Base-by-base conservation (phyloP, 2,329 filamentous ascomycete genomes). In the Emergomyces orientalis region DNA sequence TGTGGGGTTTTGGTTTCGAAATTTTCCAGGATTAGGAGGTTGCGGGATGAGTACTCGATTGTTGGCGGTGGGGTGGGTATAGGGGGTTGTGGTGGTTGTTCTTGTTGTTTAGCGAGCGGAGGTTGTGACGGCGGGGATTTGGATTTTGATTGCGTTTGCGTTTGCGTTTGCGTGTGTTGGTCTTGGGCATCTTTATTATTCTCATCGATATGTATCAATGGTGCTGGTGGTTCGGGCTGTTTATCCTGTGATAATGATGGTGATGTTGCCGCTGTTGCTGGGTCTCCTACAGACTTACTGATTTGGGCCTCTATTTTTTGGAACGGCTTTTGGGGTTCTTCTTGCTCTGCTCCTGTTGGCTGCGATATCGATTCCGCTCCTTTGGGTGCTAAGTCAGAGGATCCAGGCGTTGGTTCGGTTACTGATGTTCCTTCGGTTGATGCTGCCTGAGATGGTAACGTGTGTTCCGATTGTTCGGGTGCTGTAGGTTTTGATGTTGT, bases 11-110 rank as follows among this genome's bases (percentile, higher is more conserved):
- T 80, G 55, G 81, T 75, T 61, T 84, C 80, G 69, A 86, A 84
- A 58, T 82, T 79, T 67, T 83, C 78, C 13, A 89, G 78, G 60
- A 85, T 82, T 6, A 86, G 77, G 11, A 86, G 77, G 61, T 83
- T 83, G 37, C 84, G 80, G 39, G 67, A 65, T 27, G 64, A 60
- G 3, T 55, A 52, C 54, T 64, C 63, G 57, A 65, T 60, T 62
- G 47, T 62, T 11, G 58, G 61, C 13, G 64, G 60, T 47, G 61
- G 54, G 19, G 52, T 47, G 7, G 39, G 27, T 19, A 41, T 30
- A 7, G 59, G 25, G 0, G 43, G 34, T 62, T 22, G 49, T 30
- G 37, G 32, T 30, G 7, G 19, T 22, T 60, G 45, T 32, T 49
- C 17, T 41, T 27, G 41, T 32, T 45, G 32, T 27, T 43, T 19